phyloP scores from a whole-genome alignment of 441 rosid genomes.

The Jatropha multifida region DNA sequence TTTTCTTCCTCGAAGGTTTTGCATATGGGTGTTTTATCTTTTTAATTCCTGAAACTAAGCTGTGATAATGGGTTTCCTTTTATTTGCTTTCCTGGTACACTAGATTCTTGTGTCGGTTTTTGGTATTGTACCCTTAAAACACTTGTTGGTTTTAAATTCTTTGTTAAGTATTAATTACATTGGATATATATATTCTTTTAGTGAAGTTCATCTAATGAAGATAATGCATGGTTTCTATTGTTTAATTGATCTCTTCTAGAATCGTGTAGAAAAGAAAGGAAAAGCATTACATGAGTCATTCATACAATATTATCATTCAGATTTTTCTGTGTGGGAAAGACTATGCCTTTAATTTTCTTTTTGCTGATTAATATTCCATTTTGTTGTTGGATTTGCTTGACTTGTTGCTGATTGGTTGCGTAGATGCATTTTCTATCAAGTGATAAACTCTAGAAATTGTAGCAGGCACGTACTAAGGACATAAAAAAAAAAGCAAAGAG shows the following conservation, averaged over 20 bases:
- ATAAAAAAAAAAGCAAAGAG: not conserved
- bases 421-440: not conserved
- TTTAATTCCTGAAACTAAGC: not conserved
- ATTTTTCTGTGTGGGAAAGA: not conserved
- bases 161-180: not conserved
- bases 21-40: not conserved
- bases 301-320: not conserved
- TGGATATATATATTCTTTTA: too few species aligned
- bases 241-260: not conserved
- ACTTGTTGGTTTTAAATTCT: not conserved
- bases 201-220: not conserved
- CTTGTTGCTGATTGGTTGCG: not conserved
- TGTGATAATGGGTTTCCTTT: conserved; percentile 3
- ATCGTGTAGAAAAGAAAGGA: not conserved
- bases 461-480: not conserved
- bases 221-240: not conserved
- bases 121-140: not conserved
- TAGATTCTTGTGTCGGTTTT: too few species aligned
- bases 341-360: not conserved
- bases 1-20: not conserved
- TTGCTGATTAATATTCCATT: not conserved
- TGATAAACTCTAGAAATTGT: not conserved
- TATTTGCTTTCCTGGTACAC: not conserved
- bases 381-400: not conserved
- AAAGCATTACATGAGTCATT: not conserved